Evolutionary conservation across 2,329 filamentous ascomycete genomes (phyloP), one percentile per base, ranked within the genome.

Genomic region (Exophiala xenobiotica): DNA sequence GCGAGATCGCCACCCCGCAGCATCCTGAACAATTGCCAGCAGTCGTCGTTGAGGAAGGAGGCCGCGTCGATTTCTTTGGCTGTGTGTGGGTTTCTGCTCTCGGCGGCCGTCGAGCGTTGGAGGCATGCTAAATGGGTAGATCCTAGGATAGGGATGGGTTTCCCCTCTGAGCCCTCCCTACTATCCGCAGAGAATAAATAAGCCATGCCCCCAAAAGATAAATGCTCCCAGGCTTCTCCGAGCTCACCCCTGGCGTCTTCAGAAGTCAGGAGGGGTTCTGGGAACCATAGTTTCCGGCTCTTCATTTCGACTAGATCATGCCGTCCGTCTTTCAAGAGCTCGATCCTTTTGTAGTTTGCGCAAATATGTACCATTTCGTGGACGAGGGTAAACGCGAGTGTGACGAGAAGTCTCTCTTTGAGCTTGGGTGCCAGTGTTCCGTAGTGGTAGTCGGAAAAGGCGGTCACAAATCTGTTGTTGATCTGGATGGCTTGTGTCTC

Each of bases 301-400:
- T 16, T 43, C 6, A 43, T n/a, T 23, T 46, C 42, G 9, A 31
- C n/a, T n/a, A n/a, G n/a, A n/a, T n/a, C n/a, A n/a, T 27, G 7
- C 26, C 6, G 26, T 6, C 12, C 26, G 12, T 27, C 7, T 27
- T 27, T 27, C 7, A 12, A 6, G 7, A 27, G 26, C 26, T 27
- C 26, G 12, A 27, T 27, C 12, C 26, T 27, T 12, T 27, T 27
- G 26, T 27, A 7, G 26, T 27, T 27, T 12, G 12, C 26, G 26
- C 37, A 42, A 4, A 33, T 33, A 24, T 49, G 46, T 4, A 24
- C 23, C 37, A 49, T 12, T 22, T 53, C 44, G 38, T 53, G 50
- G 16, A 31, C 29, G 6, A 53, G n/a, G 6, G 50, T 53, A 9
- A 44, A 23, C 20, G 50, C 50, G 9, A 49, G 27, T 3, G 35